phyloP scores from a whole-genome alignment of 2,329 filamentous ascomycete species.

The Monilinia fructigena region DNA sequence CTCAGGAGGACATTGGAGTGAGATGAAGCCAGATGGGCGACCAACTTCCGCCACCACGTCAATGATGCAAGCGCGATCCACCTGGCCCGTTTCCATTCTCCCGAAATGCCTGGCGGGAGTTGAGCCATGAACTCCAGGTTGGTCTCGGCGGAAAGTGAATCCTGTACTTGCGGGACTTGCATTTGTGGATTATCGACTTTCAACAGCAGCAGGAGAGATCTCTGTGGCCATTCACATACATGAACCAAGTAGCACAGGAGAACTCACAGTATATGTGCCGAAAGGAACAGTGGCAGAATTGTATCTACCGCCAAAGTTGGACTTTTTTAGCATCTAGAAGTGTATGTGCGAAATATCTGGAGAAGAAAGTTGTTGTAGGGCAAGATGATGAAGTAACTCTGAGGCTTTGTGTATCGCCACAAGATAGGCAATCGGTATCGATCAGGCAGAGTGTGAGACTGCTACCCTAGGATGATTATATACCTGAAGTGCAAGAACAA shows the following conservation, averaged over 20 bases:
- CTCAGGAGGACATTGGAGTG: slow-evolving; percentile 33
- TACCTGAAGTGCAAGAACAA: slow-evolving; percentile 6
- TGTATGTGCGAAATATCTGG: slow-evolving; percentile 14
- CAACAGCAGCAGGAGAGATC: slow-evolving; percentile 24
- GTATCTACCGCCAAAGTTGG: not conserved
- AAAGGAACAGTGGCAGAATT: slow-evolving; percentile 4
- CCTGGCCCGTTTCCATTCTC: slow-evolving; percentile 31
- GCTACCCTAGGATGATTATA: slow-evolving; percentile 12
- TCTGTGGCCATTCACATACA: slow-evolving; percentile 25
- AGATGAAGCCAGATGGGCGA: slow-evolving; percentile 29
- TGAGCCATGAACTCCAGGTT: slow-evolving; percentile 28
- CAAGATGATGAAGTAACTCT: slow-evolving; percentile 5
- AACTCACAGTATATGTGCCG: slow-evolving; percentile 26
- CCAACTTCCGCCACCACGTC: slow-evolving; percentile 30
- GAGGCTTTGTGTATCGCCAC: slow-evolving; percentile 1
- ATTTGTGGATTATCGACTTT: slow-evolving; percentile 26
- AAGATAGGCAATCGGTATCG: not conserved
- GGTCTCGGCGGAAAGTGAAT: slow-evolving; percentile 27
- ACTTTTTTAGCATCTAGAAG: slow-evolving; percentile 9
- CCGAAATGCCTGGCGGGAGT: slow-evolving; percentile 32
- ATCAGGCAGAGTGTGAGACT: not conserved
- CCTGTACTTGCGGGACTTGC: slow-evolving; percentile 30
- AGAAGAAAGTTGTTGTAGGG: slow-evolving; percentile 14
- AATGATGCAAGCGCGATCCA: slow-evolving; percentile 33
- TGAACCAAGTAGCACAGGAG: slow-evolving; percentile 24